Evolutionary conservation across 495 filamentous ascomycete genomes (phyloP).

Genomic region (Penicillium paradoxum): DNA sequence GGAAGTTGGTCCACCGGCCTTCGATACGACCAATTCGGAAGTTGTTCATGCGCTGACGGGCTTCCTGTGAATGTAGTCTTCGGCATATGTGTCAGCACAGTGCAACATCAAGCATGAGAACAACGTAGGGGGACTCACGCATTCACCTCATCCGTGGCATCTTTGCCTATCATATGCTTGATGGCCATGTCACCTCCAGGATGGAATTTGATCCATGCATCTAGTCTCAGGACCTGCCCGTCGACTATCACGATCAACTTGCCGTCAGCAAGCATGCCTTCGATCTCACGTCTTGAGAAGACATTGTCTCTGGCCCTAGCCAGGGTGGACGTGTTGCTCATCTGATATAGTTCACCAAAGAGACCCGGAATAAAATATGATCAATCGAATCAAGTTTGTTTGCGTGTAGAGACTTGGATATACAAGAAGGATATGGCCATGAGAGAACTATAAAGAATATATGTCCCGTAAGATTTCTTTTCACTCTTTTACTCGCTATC

Average conservation of each 20-base stretch:
- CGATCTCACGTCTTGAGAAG: conserved; percentile 64
- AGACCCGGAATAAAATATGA: background rate
- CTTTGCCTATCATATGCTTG: conserved; percentile 76
- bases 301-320: conserved; percentile 39
- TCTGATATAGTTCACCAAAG: background rate
- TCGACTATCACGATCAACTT: conserved; percentile 69
- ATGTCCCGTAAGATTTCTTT: background rate
- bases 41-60: conserved; percentile 60
- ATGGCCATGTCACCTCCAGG: conserved; percentile 83
- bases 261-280: conserved; percentile 72
- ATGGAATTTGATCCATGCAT: conserved; percentile 77
- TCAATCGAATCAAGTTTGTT: background rate
- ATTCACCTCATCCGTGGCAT: conserved; percentile 85
- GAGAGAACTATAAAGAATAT: background rate
- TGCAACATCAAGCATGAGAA: background rate
- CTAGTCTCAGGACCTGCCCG: conserved; percentile 67
- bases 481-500: background rate
- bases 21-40: conserved; percentile 74
- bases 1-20: conserved; percentile 72
- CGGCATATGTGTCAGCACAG: background rate
- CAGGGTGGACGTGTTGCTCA: conserved; percentile 4
- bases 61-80: conserved; percentile 65
- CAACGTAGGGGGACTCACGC: conserved; percentile 23
- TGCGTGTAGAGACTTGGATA: background rate
- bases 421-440: background rate